Conservation (phyloP, 352 stramenopile species). For the Phytophthora nicotianae region DNA sequence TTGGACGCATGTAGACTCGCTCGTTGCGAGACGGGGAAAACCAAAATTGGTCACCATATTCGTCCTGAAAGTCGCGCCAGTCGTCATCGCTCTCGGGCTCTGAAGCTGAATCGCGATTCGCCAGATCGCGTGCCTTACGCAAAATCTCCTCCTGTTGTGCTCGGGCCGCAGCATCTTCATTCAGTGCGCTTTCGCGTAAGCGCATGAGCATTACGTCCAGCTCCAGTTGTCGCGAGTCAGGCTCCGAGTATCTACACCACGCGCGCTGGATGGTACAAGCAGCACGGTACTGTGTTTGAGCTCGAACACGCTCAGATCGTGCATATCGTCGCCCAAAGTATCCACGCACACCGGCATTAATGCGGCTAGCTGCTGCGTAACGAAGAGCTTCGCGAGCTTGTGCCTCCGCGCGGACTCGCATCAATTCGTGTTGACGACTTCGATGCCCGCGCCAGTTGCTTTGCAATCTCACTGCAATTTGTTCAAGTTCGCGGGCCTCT, state of each 20-base stretch:
- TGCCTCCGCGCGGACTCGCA: constrained; percentile 36
- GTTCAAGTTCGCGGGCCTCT: constrained; percentile 38
- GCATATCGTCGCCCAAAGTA: constrained; percentile 63
- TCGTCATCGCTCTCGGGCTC: constrained; percentile 79
- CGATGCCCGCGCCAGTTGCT: constrained; percentile 66
- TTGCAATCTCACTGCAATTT: constrained; percentile 61
- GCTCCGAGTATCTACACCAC: constrained; percentile 53
- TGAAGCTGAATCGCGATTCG: constrained; percentile 74
- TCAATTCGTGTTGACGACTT: constrained; percentile 41
- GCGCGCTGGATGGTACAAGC: constrained; percentile 58
- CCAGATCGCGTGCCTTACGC: constrained; percentile 47
- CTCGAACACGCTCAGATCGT: constrained; percentile 38
- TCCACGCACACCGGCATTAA: constrained; percentile 66
- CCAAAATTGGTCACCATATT: constrained; percentile 72
- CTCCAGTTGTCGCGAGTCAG: constrained; percentile 44
- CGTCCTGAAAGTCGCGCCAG: constrained; percentile 74
- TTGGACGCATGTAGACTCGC: constrained; percentile 68
- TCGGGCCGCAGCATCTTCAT: constrained; percentile 50
- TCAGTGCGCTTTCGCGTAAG: constrained; percentile 53
- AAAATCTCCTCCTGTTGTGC: constrained; percentile 56
- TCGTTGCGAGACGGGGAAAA: constrained; percentile 78
- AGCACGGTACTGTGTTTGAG: constrained; percentile 43
- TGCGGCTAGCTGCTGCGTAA: constrained; percentile 56
- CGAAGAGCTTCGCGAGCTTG: constrained; percentile 36
- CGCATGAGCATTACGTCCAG: constrained; percentile 56